Percentiles rank a stretch among this genome's conserved stretches.
Evolutionary conservation across 306 rosid genomes (phyloP).

Genomic region (Trichosanthes truncata): DNA sequence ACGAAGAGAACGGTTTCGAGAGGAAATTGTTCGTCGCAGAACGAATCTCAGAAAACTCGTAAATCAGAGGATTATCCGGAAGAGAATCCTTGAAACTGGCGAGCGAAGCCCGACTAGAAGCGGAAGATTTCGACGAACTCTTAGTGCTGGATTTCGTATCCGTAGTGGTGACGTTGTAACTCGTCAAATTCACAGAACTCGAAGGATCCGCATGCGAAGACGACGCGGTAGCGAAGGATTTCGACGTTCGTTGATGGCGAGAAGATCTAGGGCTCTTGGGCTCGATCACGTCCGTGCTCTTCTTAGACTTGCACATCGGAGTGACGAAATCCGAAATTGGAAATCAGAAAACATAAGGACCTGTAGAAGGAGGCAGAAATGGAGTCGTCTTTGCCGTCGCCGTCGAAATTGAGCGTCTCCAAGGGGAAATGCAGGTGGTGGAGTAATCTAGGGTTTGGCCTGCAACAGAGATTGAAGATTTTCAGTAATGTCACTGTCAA

Average conservation of each 20-base stretch:
- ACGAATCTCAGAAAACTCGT: slow-evolving; percentile 53
- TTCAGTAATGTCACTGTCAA: background rate
- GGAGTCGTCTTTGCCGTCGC: background rate
- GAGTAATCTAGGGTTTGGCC: background rate
- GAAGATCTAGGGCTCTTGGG: slow-evolving; percentile 19
- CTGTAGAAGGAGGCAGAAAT: background rate
- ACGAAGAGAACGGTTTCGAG: slow-evolving; percentile 32
- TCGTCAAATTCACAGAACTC: background rate
- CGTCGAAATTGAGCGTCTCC: background rate
- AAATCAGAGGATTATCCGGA: slow-evolving; percentile 65
- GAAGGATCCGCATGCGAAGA: slow-evolving; percentile 6
- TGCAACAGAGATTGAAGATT: background rate
- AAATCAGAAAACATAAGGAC: background rate
- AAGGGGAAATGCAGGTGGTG: background rate
- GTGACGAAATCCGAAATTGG: background rate
- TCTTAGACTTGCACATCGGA: slow-evolving; percentile 63
- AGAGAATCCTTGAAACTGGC: slow-evolving; percentile 46
- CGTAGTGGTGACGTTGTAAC: slow-evolving; percentile 13
- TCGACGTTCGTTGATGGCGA: slow-evolving; percentile 7
- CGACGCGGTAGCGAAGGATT: slow-evolving; percentile 9
- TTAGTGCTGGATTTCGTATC: slow-evolving; percentile 22
- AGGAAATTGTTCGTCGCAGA: slow-evolving; percentile 50
- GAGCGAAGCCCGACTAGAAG: slow-evolving; percentile 43
- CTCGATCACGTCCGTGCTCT: slow-evolving; percentile 39
- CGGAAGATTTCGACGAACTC: slow-evolving; percentile 39